These are phyloP conservation scores for Penstemon newberryi DNA, from an alignment of 257 asterid genomes.

Conservation along the genomic window DNA sequence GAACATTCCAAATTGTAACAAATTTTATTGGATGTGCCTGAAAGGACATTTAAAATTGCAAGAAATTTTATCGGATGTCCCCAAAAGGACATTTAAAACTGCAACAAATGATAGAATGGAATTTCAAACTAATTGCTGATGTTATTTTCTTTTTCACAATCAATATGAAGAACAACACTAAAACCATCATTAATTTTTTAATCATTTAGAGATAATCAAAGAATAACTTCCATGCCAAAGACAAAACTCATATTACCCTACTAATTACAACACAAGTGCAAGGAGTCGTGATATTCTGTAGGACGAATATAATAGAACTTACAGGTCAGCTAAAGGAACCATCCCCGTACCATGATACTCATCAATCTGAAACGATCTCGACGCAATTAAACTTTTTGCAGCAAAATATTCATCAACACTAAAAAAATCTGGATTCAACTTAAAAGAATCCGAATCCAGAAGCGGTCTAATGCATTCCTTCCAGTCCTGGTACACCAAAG, in stretches of 20 bases:
- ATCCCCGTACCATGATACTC: conserved; percentile 83
- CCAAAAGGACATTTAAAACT: too few relatives aligned
- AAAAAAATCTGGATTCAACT: conserved; percentile 57
- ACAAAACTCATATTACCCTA: neutral
- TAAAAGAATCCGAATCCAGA: conserved; percentile 36
- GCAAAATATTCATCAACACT: conserved; percentile 65
- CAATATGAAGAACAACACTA: neutral
- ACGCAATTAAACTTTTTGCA: conserved; percentile 82
- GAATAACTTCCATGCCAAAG: neutral
- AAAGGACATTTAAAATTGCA: too few relatives aligned
- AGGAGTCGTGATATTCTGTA: conserved; percentile 19
- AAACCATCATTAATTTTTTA: too few relatives aligned
- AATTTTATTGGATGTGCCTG: neutral
- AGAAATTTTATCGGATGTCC: too few relatives aligned
- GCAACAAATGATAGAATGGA: conserved; percentile 1
- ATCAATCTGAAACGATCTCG: conserved; percentile 79
- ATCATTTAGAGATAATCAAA: neutral
- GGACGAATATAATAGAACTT: conserved; percentile 33
- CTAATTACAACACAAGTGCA: neutral
- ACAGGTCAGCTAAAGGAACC: conserved; percentile 99
- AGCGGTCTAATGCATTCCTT: conserved; percentile 77
- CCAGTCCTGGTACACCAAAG: conserved; percentile 74
- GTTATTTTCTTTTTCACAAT: neutral
- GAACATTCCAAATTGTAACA: neutral
- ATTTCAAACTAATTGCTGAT: neutral